Conservation (phyloP, 2,329 filamentous ascomycete species). For the Colletotrichum higginsianum region DNA sequence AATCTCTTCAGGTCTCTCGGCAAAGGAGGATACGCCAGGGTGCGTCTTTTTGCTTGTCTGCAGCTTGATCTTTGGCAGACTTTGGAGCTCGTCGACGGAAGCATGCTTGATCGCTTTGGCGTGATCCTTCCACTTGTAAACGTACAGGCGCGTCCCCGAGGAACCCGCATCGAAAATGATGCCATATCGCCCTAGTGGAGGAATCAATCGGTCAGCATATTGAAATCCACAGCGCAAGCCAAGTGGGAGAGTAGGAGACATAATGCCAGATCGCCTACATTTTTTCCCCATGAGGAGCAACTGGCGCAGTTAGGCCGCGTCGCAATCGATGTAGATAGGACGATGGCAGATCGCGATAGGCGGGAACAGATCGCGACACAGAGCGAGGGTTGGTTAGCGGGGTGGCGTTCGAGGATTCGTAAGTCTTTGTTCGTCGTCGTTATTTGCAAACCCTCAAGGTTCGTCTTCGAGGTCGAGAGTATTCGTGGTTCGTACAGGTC, state of each 20-base stretch:
- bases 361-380: background rate
- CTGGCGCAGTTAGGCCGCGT: constrained; percentile 27
- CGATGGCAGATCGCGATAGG: background rate
- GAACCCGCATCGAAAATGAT: constrained; percentile 98
- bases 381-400: background rate
- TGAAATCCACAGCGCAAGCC: background rate
- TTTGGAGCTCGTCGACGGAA: constrained; percentile 71
- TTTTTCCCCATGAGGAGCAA: constrained; percentile 53
- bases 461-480: background rate
- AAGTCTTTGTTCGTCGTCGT: background rate
- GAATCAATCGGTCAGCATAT: constrained; percentile 14
- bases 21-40: constrained; percentile 93
- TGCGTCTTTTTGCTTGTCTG: constrained; percentile 94
- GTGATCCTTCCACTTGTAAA: constrained; percentile 93
- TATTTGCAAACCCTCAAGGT: background rate
- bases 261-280: constrained; percentile 47
- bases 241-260: background rate
- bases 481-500: constrained; percentile 13
- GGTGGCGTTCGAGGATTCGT: background rate
- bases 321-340: constrained; percentile 1
- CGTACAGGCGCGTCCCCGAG: constrained; percentile 93
- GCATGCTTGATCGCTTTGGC: constrained; percentile 69
- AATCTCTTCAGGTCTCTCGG: constrained; percentile 80
- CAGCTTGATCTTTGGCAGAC: constrained; percentile 84
- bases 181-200: constrained; percentile 78